A percentile compares a stretch with the other conserved stretches of the same genome.
Evolutionary conservation across 495 filamentous ascomycete species (phyloP).

Genomic region (Hapsidospora chrysogenum): DNA sequence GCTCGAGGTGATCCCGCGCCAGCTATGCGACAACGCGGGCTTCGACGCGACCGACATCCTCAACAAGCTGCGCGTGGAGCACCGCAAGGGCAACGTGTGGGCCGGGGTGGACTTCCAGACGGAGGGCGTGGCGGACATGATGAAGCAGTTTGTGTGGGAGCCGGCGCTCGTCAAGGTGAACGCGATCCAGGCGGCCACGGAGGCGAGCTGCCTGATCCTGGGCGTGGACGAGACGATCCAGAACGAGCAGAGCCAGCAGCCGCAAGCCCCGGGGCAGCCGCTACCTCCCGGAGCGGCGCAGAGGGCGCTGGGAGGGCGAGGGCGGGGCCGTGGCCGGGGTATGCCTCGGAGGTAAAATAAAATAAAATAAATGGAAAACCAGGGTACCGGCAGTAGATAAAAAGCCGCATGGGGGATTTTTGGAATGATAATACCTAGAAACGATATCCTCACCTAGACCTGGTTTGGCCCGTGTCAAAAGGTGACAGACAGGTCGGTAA

Average conservation of each 20-base stretch:
- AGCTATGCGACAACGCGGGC: constrained; percentile 94
- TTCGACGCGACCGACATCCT: constrained; percentile 97
- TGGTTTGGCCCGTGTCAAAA: neutral
- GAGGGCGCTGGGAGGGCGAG: constrained; percentile 65
- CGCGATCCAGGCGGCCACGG: constrained; percentile 87
- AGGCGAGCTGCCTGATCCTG: constrained; percentile 87
- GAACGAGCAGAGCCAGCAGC: constrained; percentile 77
- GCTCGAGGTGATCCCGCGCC: constrained; percentile 87
- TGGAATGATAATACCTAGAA: constrained; percentile 3
- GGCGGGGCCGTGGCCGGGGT: constrained; percentile 71
- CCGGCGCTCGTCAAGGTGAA: constrained; percentile 93
- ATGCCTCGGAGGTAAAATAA: constrained; percentile 73
- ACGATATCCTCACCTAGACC: neutral
- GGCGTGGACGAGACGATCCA: constrained; percentile 95
- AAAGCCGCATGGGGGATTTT: neutral
- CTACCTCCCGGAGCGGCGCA: constrained; percentile 88
- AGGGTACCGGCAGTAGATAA: no score
- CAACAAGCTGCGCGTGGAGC: constrained; percentile 86
- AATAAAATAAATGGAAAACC: no score
- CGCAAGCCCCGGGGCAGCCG: constrained; percentile 60
- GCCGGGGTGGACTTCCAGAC: constrained; percentile 88
- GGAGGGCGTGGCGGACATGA: constrained; percentile 84
- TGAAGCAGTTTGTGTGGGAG: constrained; percentile 93
- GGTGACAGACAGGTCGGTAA: no score
- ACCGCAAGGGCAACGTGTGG: constrained; percentile 80